Percentiles rank a stretch among this genome's conserved stretches.
Conservation (phyloP, 192 early-diverging fungal species). For the Umbelopsis isabellina region DNA sequence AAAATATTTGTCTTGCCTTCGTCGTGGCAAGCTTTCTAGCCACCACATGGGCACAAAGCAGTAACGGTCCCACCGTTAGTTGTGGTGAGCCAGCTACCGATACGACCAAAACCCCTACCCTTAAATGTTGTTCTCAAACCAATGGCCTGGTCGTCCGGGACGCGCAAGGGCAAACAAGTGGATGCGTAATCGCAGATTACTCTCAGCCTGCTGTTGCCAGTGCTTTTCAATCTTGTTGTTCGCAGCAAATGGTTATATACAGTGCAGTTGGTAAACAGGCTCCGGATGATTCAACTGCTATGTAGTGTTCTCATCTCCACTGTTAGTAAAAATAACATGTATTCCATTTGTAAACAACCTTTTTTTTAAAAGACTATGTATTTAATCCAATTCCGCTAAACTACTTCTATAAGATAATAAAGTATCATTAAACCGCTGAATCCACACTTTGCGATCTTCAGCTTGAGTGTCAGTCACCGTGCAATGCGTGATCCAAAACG, state of each 20-base stretch:
- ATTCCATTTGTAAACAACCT: neutral
- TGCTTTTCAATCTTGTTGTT: constrained; percentile 9
- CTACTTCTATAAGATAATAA: neutral
- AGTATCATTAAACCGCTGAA: neutral
- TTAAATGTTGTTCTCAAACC: neutral
- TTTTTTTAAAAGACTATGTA: neutral
- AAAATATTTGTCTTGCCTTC: no score
- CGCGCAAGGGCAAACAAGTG: neutral
- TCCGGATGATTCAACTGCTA: neutral
- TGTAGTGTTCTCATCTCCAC: no score
- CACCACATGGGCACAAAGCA: no score
- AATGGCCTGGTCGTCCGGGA: constrained; percentile 1
- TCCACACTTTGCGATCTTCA: constrained; percentile 5
- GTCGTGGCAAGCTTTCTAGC: no score
- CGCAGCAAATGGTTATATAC: constrained; percentile 1
- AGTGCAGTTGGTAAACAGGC: neutral
- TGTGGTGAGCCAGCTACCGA: neutral
- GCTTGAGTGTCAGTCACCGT: constrained; percentile 4
- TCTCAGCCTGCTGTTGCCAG: neutral
- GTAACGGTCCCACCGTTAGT: neutral
- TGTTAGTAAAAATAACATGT: no score
- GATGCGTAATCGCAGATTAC: constrained; percentile 8
- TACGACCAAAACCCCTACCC: neutral
- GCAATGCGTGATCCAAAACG: constrained; percentile 4
- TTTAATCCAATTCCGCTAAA: neutral